phyloP scores from a whole-genome alignment of 2,329 filamentous ascomycete genomes.

The Exophiala dermatitidis region DNA sequence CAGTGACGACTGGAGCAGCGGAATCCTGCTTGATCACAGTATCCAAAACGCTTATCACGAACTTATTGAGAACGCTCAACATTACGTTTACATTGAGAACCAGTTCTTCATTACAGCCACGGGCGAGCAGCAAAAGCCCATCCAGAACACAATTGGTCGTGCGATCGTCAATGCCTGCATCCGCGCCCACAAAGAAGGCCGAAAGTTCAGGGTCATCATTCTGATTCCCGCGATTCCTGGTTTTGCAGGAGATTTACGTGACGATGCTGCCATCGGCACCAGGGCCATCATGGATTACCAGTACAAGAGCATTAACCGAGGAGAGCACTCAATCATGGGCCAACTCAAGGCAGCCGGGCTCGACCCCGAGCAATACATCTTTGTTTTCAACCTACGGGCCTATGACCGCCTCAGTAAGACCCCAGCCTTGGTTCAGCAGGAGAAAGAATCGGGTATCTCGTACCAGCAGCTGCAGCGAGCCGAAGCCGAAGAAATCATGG shows the following conservation, averaged over 20 bases:
- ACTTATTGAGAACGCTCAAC: constrained; percentile 76
- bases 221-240: constrained; percentile 87
- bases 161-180: constrained; percentile 89
- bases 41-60: constrained; percentile 85
- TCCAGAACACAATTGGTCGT: constrained; percentile 79
- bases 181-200: constrained; percentile 67
- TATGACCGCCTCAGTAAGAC: constrained; percentile 91
- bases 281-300: constrained; percentile 98
- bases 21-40: constrained; percentile 73
- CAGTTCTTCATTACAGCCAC: constrained; percentile 98
- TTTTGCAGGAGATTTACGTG: constrained; percentile 83
- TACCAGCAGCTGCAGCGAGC: constrained; percentile 84
- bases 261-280: constrained; percentile 76
- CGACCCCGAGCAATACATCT: constrained; percentile 59
- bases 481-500: constrained; percentile 83
- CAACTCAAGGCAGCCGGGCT: constrained; percentile 49
- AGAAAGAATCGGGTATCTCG: constrained; percentile 71
- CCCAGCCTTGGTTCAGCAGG: constrained; percentile 61
- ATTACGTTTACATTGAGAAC: constrained; percentile 96
- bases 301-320: constrained; percentile 90
- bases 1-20: constrained; percentile 88
- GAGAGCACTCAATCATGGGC: constrained; percentile 82
- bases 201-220: constrained; percentile 86
- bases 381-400: constrained; percentile 86
- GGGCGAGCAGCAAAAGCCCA: constrained; percentile 73